Percentiles rank a stretch among this genome's conserved stretches.
These are phyloP conservation scores for Sindora glabra DNA, from an alignment of 306 rosid genomes.

Conservation along the genomic window DNA sequence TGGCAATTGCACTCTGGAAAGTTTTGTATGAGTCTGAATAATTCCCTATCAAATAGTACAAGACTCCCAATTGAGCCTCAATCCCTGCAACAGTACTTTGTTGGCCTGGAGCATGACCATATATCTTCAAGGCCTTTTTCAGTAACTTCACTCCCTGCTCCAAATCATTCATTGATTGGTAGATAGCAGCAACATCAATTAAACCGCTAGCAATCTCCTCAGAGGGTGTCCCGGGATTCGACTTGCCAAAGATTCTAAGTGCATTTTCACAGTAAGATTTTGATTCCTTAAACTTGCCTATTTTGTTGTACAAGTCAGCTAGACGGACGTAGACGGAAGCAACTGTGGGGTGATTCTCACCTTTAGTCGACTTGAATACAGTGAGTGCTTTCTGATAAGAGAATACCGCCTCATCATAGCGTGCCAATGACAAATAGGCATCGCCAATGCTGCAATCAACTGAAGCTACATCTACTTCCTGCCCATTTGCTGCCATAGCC, in stretches of 20 bases:
- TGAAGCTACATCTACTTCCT: constrained; percentile 54
- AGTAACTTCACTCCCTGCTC: constrained; percentile 66
- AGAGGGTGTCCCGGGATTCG: constrained; percentile 40
- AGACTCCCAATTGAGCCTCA: constrained; percentile 83
- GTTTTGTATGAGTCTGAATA: constrained; percentile 56
- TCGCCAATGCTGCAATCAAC: constrained; percentile 84
- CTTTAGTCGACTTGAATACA: constrained; percentile 61
- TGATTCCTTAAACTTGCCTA: constrained; percentile 72
- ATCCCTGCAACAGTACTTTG: constrained; percentile 74
- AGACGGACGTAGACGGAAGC: constrained; percentile 73
- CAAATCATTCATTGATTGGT: constrained; percentile 74
- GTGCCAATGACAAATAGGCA: constrained; percentile 57
- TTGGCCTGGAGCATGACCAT: constrained; percentile 50
- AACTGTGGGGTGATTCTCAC: constrained; percentile 66
- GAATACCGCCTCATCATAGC: constrained; percentile 70
- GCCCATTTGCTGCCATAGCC: constrained; percentile 64
- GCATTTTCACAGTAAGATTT: constrained; percentile 75
- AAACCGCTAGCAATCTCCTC: constrained; percentile 83
- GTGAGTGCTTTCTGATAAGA: constrained; percentile 72
- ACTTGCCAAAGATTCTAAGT: constrained; percentile 51
- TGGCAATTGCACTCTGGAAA: constrained; percentile 47
- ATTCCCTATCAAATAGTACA: constrained; percentile 70
- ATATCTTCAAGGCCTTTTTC: constrained; percentile 66
- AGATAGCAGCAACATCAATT: constrained; percentile 67
- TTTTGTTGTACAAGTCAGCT: constrained; percentile 75